Evolutionary conservation across 371 early-diverging fungal species (phyloP).

Genomic region (Mortierella sp.): DNA sequence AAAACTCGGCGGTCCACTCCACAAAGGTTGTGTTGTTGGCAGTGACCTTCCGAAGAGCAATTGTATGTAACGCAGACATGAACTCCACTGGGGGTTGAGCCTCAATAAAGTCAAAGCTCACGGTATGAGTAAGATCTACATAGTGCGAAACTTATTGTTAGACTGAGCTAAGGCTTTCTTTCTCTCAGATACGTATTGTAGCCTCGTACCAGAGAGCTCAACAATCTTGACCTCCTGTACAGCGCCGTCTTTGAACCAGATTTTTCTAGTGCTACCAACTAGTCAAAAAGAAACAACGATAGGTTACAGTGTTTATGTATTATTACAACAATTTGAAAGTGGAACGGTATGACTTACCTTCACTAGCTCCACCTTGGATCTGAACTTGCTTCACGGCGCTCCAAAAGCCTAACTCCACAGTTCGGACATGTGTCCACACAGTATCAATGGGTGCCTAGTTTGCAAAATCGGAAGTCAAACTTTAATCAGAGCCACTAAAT

Average conservation of each 20-base stretch:
- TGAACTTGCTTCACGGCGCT: constrained; percentile 60
- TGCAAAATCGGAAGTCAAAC: constrained; percentile 27
- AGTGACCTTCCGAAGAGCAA: constrained; percentile 65
- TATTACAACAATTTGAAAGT: neutral
- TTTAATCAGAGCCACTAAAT: neutral
- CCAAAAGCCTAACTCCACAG: constrained; percentile 63
- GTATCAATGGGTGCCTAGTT: constrained; percentile 54
- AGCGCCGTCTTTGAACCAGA: constrained; percentile 73
- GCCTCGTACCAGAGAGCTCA: constrained; percentile 55
- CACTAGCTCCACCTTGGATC: constrained; percentile 53
- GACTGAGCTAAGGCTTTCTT: neutral
- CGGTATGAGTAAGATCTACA: constrained; percentile 62
- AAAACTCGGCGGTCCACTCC: constrained; percentile 73
- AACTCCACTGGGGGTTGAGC: constrained; percentile 65
- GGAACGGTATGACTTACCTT: constrained; percentile 27
- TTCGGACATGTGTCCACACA: constrained; percentile 65
- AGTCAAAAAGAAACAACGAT: neutral
- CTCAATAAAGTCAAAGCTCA: constrained; percentile 74
- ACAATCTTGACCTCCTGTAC: constrained; percentile 66
- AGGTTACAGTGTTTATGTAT: neutral
- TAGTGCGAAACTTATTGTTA: neutral
- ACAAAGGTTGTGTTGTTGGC: constrained; percentile 72
- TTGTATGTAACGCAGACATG: constrained; percentile 70
- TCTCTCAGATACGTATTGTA: neutral
- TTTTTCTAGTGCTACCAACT: constrained; percentile 68